These are phyloP conservation scores for Brasenia schreberi DNA, from an alignment of 164 flowering plant species.

Conservation along the genomic window DNA sequence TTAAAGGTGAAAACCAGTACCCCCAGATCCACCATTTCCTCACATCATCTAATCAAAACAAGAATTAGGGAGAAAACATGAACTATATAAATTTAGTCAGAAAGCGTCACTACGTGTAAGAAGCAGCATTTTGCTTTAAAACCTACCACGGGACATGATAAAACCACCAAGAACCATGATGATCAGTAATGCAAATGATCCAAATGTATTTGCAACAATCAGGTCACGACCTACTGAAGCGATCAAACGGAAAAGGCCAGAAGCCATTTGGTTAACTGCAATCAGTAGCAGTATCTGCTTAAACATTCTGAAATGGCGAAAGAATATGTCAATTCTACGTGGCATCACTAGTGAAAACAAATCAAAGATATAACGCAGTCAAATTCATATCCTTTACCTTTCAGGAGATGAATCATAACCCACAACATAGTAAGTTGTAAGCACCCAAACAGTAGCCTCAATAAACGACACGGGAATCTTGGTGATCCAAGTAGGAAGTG, in stretches of 20 bases:
- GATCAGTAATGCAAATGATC: constrained; percentile 1
- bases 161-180: constrained; percentile 7
- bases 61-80: not conserved
- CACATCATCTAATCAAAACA: constrained; percentile 15
- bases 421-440: constrained; percentile 38
- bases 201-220: constrained; percentile 10
- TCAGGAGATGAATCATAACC: constrained; percentile 41
- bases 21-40: constrained; percentile 47
- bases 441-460: constrained; percentile 41
- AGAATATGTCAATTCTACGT: not conserved
- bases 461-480: constrained; percentile 41
- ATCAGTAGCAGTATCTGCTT: constrained; percentile 5
- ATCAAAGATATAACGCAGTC: not conserved
- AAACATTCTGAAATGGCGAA: constrained; percentile 7
- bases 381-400: constrained; percentile 16
- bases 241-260: constrained; percentile 8
- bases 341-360: not conserved
- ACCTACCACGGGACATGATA: constrained; percentile 6
- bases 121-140: not conserved
- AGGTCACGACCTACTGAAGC: constrained; percentile 8
- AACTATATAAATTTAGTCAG: not conserved
- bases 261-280: constrained; percentile 8
- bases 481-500: constrained; percentile 62
- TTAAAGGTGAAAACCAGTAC: constrained; percentile 32
- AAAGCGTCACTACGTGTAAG: not conserved